phyloP scores from a whole-genome alignment of 257 asterid species.

The Ehretia macrophylla region DNA sequence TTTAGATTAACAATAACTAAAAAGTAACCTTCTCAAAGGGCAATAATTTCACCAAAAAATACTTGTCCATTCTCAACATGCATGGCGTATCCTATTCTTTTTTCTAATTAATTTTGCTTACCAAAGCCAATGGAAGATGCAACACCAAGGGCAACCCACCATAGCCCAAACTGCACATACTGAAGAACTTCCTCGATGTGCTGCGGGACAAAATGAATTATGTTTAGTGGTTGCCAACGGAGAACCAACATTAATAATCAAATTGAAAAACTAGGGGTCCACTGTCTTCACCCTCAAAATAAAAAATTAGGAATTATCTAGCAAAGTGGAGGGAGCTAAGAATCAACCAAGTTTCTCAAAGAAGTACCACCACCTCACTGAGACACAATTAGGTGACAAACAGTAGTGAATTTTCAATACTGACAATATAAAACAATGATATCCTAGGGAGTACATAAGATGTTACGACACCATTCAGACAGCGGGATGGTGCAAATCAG shows the following conservation, averaged over 20 bases:
- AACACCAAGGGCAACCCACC: slow-evolving; percentile 98
- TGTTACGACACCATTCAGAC: too few relatives aligned
- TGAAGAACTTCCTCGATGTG: slow-evolving; percentile 64
- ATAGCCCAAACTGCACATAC: slow-evolving; percentile 68
- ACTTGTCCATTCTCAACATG: not conserved
- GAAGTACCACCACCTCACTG: not conserved
- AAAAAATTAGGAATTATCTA: not conserved
- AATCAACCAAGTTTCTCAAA: not conserved
- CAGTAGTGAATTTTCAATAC: not conserved
- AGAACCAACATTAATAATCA: too few relatives aligned
- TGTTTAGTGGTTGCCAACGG: not conserved
- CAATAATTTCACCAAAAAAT: not conserved
- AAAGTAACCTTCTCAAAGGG: not conserved
- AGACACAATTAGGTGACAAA: not conserved
- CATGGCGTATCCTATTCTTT: not conserved
- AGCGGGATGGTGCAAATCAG: not conserved
- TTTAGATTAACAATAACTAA: too few relatives aligned
- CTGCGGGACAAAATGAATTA: slow-evolving; percentile 29
- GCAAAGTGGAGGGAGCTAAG: not conserved
- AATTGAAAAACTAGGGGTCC: not conserved
- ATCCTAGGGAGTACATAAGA: not conserved
- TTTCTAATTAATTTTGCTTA: slow-evolving; percentile 25
- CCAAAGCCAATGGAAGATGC: slow-evolving; percentile 99
- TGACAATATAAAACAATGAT: not conserved
- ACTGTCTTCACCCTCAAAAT: not conserved